Percentiles rank a stretch among this genome's conserved stretches.
phyloP scores from a whole-genome alignment of 2,329 filamentous ascomycete species.

The Mycogone perniciosa region DNA sequence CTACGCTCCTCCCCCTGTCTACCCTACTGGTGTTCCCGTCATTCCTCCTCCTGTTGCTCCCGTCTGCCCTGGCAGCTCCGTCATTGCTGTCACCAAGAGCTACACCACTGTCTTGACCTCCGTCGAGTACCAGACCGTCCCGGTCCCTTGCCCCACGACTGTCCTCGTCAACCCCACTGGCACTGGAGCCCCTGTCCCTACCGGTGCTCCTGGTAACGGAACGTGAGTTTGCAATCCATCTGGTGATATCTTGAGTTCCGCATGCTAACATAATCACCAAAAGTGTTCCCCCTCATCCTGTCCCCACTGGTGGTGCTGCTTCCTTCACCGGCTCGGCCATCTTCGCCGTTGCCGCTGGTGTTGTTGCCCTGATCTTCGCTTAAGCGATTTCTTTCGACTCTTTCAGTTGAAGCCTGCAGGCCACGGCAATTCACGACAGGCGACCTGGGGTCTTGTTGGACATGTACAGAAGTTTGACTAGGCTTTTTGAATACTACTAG shows the following conservation, averaged over 20 bases:
- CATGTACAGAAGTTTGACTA: conserved; percentile 34
- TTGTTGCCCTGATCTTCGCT: conserved; percentile 48
- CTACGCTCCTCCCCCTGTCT: conserved; percentile 9
- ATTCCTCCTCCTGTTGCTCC: conserved; percentile 4
- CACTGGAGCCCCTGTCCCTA: conserved; percentile 37
- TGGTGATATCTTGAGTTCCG: not conserved
- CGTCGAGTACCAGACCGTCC: conserved; percentile 46
- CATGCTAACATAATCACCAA: not conserved
- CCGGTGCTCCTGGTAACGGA: conserved; percentile 33
- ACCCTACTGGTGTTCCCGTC: conserved; percentile 5
- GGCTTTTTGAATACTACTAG: conserved; percentile 29
- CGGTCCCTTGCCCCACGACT: conserved; percentile 36
- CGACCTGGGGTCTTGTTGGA: conserved; percentile 26
- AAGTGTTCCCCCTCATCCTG: conserved; percentile 19
- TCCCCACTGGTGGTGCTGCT: conserved; percentile 44
- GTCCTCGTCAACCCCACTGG: conserved; percentile 23
- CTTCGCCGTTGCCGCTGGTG: conserved; percentile 49
- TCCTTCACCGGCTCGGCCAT: conserved; percentile 47
- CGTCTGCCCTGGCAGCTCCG: conserved; percentile 30
- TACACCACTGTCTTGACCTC: conserved; percentile 51
- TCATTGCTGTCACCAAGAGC: conserved; percentile 49
- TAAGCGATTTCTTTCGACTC: conserved; percentile 38
- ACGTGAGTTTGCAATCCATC: conserved; percentile 15
- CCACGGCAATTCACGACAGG: conserved; percentile 34
- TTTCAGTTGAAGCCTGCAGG: conserved; percentile 35